Percentiles rank a stretch among this genome's conserved stretches.
These are phyloP conservation scores for Aspergillus eucalypticola DNA, from an alignment of 2,329 filamentous ascomycete genomes.

Conservation along the genomic window DNA sequence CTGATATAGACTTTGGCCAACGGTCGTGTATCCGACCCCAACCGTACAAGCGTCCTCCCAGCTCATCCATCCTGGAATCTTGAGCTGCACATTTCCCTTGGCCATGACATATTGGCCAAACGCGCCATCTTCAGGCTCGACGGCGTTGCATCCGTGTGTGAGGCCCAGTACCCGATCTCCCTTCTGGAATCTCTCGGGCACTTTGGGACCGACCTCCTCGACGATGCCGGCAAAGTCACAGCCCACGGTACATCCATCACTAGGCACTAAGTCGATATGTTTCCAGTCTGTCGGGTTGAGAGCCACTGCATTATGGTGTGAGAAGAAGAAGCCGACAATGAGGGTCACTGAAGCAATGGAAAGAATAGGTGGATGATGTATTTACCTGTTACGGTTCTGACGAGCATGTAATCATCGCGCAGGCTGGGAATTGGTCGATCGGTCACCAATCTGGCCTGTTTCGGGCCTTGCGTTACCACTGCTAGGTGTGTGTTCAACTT, in stretches of 20 bases:
- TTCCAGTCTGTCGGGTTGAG: conserved; percentile 11
- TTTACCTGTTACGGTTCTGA: neutral
- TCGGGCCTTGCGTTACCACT: neutral
- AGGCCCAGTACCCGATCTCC: conserved; percentile 56
- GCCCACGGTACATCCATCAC: neutral
- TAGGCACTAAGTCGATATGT: neutral
- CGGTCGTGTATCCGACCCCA: conserved; percentile 48
- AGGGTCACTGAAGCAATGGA: neutral
- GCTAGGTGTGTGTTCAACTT: neutral
- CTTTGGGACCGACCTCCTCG: conserved; percentile 15
- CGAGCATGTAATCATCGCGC: neutral
- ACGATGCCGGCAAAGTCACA: conserved; percentile 14
- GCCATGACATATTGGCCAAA: conserved; percentile 56
- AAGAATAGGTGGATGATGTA: neutral
- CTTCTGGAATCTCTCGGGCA: conserved; percentile 39
- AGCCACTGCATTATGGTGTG: too few species aligned
- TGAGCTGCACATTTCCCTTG: conserved; percentile 51
- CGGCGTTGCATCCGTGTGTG: conserved; percentile 46
- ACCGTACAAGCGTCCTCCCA: conserved; percentile 56
- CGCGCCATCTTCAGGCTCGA: conserved; percentile 50
- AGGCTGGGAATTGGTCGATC: neutral
- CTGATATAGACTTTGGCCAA: conserved; percentile 32
- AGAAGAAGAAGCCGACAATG: too few species aligned
- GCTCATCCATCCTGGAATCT: conserved; percentile 48
- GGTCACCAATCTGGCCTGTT: neutral